phyloP scores from a whole-genome alignment of 2,329 filamentous ascomycete species.

The Fusarium sarcochroum region DNA sequence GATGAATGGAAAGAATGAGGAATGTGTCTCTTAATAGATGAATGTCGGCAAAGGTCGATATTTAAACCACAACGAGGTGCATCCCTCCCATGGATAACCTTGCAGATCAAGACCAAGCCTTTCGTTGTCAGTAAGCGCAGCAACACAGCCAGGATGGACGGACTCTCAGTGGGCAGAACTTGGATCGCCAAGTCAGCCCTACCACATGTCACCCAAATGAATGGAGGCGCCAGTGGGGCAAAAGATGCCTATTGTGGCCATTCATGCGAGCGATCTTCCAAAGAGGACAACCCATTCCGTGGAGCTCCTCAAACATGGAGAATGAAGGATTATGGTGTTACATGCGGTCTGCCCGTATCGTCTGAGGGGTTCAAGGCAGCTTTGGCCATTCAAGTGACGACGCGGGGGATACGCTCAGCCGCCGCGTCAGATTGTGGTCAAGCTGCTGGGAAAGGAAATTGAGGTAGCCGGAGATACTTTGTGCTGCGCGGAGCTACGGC shows the following conservation, averaged over 20 bases:
- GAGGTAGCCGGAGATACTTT: no score
- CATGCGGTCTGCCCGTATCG: no score
- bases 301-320: no score
- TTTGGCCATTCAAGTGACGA: no score
- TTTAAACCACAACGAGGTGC: background rate
- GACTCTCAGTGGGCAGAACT: background rate
- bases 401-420: no score
- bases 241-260: background rate
- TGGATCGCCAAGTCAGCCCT: constrained; percentile 15
- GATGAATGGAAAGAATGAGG: background rate
- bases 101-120: background rate
- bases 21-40: background rate
- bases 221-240: background rate
- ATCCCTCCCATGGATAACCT: background rate
- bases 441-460: no score
- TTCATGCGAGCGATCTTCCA: constrained; percentile 2
- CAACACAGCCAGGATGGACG: background rate
- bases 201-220: background rate
- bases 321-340: no score
- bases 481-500: no score
- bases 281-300: background rate
- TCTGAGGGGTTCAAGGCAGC: no score
- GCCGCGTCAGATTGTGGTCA: no score
- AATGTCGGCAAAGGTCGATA: constrained; percentile 1
- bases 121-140: constrained; percentile 1